Base-by-base conservation (phyloP, 495 filamentous ascomycete species). In the Umbilicaria muhlenbergii region DNA sequence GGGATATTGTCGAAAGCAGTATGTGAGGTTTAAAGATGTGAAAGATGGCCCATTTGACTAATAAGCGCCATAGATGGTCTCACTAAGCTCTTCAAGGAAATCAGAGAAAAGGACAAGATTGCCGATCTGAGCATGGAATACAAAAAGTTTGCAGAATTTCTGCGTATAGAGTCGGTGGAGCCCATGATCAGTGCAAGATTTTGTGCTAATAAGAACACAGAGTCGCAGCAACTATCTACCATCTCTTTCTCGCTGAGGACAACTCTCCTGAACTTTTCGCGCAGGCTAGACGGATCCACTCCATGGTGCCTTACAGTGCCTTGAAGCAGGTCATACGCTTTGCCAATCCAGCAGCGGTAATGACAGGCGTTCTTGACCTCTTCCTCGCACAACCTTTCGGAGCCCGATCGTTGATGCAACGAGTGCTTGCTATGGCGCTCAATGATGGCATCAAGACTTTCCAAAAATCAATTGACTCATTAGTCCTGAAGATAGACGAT, bases 131-230 rank as follows among this genome's bases (percentile, higher is more conserved):
- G 81, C 52, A 74, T 91, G 21, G 87, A 96, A 58, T 98, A 96
- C 58, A 82, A 91, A 53, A 96, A 96, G 55, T 98, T 98, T 55
- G 89, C 89, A 21, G 91, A 98, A 61, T 98, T 91, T 91, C 67
- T 96, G 39, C 80, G 92, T 21, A 98, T 98, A 53, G 91, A 98
- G 68, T 74, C 57, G 43, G 64, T 60, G 21, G 32, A 19, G 15
- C n/a, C 18, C 3, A 50, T n/a, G 14, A 39, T 32, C 15, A 15
- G n/a, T 12, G 36, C 15, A 42, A 15, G n/a, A 3, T 34, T n/a
- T 18, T 5, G 33, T 12, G 12, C 13, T 39, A 38, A 11, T 37
- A 8, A 32, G 18, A 10, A 3, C 14, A 35, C 32, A 74, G 70
- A 61, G 81, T 98, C 35, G 91, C 91, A 6, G 91, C 91, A 17